These are phyloP conservation scores for Pinus taeda DNA, from an alignment of 75 land plant genomes.

Conservation along the genomic window DNA sequence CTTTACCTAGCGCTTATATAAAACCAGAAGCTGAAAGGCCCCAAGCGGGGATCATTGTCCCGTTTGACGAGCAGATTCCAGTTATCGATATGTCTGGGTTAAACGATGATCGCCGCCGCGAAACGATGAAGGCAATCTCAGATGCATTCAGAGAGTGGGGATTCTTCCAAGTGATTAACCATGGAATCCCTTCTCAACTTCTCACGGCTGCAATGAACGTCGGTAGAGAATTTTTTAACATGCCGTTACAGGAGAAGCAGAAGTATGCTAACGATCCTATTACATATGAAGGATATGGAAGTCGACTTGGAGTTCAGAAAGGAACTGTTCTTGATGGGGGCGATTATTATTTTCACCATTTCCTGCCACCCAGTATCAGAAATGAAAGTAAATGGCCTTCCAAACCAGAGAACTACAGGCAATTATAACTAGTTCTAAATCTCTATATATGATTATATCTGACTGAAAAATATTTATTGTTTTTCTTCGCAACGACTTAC, in stretches of 20 bases:
- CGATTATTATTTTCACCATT: slow-evolving; percentile 19
- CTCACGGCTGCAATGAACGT: background rate
- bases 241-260: slow-evolving; percentile 2
- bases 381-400: slow-evolving; percentile 24
- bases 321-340: slow-evolving; percentile 29
- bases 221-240: background rate
- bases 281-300: slow-evolving; percentile 25
- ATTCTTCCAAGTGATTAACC: slow-evolving; percentile 4
- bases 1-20: no score
- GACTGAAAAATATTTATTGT: no score
- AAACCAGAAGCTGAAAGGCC: background rate
- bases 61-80: background rate
- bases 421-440: background rate
- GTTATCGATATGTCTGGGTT: background rate
- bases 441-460: no score
- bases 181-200: background rate
- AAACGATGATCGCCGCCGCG: background rate
- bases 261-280: slow-evolving; percentile 2
- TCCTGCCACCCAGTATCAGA: slow-evolving; percentile 7
- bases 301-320: slow-evolving; percentile 18
- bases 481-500: background rate
- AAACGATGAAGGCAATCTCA: background rate
- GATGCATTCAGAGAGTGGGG: background rate
- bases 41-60: background rate
- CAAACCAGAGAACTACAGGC: slow-evolving; percentile 19